Percentiles rank a stretch among this genome's conserved stretches.
phyloP scores from a whole-genome alignment of 768 basidiomycete genomes.

The Macrolepiota albuminosa region DNA sequence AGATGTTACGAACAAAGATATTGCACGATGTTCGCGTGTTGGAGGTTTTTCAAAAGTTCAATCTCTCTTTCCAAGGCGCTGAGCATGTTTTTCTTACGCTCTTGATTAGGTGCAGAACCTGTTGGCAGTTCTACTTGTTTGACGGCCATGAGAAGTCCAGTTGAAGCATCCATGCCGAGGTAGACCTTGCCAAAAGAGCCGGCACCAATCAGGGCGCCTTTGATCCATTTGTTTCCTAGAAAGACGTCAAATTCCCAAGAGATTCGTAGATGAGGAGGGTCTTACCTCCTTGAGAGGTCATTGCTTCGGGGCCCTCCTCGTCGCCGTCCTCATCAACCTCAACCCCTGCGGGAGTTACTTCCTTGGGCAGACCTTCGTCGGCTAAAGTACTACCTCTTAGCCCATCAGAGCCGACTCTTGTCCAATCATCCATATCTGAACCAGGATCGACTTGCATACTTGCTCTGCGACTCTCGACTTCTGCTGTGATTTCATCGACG shows the following conservation, averaged over 20 bases:
- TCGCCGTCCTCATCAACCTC: constrained; percentile 43
- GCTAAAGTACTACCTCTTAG: constrained; percentile 32
- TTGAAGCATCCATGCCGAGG: constrained; percentile 90
- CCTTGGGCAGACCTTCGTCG: constrained; percentile 38
- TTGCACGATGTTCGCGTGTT: constrained; percentile 96
- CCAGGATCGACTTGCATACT: constrained; percentile 41
- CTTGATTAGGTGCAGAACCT: constrained; percentile 80
- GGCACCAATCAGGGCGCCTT: constrained; percentile 91
- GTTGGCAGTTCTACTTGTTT: constrained; percentile 94
- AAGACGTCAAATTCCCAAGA: constrained; percentile 3
- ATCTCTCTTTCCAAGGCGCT: constrained; percentile 91
- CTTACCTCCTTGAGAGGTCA: constrained; percentile 50
- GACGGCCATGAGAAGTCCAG: constrained; percentile 91
- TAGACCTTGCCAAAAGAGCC: constrained; percentile 96
- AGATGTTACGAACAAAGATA: constrained; percentile 73
- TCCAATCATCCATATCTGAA: constrained; percentile 65
- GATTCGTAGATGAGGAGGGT: background rate
- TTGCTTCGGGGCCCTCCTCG: constrained; percentile 41
- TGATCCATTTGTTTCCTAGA: constrained; percentile 91
- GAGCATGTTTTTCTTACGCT: constrained; percentile 91
- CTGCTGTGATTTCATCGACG: constrained; percentile 96
- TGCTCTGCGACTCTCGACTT: constrained; percentile 73
- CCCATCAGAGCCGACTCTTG: constrained; percentile 55
- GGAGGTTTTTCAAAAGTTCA: constrained; percentile 85
- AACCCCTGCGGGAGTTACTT: constrained; percentile 41